phyloP scores from a whole-genome alignment of 2,329 filamentous ascomycete genomes.

The Aspergillus niger region DNA sequence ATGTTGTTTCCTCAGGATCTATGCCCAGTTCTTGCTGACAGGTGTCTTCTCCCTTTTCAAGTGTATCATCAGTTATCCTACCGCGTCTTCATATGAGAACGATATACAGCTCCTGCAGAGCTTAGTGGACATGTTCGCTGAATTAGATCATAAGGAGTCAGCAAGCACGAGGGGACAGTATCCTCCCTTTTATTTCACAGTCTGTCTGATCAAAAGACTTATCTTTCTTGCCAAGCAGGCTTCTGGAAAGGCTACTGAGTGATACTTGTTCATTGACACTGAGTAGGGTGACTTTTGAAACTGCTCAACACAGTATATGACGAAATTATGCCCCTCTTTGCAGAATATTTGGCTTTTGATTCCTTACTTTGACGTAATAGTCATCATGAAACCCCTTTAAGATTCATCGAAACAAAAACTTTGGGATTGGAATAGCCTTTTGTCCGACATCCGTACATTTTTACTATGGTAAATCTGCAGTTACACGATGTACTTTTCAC shows the following conservation, averaged over 20 bases:
- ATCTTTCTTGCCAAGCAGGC: conserved; percentile 28
- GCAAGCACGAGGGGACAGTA: conserved; percentile 16
- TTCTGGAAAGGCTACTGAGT: background rate
- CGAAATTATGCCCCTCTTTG: too few relatives aligned
- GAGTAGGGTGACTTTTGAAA: too few relatives aligned
- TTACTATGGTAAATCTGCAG: too few relatives aligned
- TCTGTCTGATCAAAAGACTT: conserved; percentile 21
- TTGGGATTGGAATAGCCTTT: too few relatives aligned
- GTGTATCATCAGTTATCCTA: conserved; percentile 22
- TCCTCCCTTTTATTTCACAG: conserved; percentile 25
- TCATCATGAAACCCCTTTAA: too few relatives aligned
- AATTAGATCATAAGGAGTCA: conserved; percentile 11
- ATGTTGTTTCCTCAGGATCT: conserved; percentile 19
- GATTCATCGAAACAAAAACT: too few relatives aligned
- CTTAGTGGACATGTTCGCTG: conserved; percentile 17
- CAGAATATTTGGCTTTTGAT: too few relatives aligned
- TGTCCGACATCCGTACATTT: too few relatives aligned
- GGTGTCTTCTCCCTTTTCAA: conserved; percentile 26
- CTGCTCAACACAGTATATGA: too few relatives aligned
- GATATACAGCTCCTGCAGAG: conserved; percentile 24
- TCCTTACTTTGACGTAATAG: too few relatives aligned
- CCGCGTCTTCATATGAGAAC: conserved; percentile 13
- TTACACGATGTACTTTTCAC: too few relatives aligned
- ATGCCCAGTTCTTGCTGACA: conserved; percentile 26
- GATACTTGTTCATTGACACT: background rate